Conservation (phyloP, 2,329 filamentous ascomycete genomes). For the Fusarium nanum region DNA sequence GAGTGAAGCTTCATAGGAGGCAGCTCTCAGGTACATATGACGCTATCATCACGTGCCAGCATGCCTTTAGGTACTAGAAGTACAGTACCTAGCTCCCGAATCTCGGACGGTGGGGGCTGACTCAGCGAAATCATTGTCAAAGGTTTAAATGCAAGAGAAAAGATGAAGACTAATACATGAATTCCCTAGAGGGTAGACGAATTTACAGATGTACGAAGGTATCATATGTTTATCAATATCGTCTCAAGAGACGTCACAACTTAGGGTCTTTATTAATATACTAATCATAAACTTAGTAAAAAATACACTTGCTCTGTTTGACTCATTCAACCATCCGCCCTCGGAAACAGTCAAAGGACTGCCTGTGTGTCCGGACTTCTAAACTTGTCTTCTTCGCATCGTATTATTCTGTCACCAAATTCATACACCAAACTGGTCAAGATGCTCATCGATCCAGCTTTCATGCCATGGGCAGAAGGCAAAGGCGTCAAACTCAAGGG, state of each 20-base stretch:
- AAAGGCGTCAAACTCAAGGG: conserved; percentile 60
- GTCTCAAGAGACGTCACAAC: not conserved
- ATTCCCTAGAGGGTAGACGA: not conserved
- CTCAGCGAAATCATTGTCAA: conserved; percentile 4
- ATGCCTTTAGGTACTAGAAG: not conserved
- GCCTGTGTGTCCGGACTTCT: not conserved
- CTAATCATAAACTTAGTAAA: not conserved
- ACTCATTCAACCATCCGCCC: not conserved
- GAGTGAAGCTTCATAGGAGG: conserved; percentile 4
- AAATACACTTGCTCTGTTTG: not conserved
- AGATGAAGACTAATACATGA: not conserved
- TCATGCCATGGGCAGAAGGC: conserved; percentile 75
- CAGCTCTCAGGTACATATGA: conserved; percentile 20
- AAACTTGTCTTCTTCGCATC: not conserved
- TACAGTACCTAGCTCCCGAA: not conserved
- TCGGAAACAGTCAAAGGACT: not conserved
- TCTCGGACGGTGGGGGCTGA: conserved; percentile 10
- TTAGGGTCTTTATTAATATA: not conserved
- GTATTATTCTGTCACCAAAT: not conserved
- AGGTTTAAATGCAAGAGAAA: not conserved
- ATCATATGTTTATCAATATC: not conserved
- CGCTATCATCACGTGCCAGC: conserved; percentile 31
- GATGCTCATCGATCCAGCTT: conserved; percentile 43
- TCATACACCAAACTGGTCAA: not conserved
- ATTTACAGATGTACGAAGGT: conserved; percentile 6